Base-by-base conservation (phyloP, 2,329 filamentous ascomycete genomes). In the Venturiaceae sp. region DNA sequence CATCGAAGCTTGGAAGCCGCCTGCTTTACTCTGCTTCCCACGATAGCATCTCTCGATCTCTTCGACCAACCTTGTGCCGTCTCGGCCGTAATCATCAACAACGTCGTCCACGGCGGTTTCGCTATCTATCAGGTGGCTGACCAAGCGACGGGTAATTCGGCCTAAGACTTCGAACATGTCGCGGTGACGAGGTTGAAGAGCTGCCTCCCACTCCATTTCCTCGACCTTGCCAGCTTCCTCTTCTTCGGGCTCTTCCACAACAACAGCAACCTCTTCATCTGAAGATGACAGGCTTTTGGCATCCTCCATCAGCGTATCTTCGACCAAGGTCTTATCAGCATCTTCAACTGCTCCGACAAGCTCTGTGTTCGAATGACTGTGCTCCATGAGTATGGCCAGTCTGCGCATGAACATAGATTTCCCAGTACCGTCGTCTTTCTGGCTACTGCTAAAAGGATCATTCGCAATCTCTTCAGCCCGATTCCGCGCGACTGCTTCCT, bases 81-180 rank as follows among this genome's bases (percentile, higher is more conserved):
- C 54, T 7, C 36, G 33, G 28, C 54, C 16, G 28, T 56, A 56
- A n/a, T 56, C 34, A 3, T 30, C 54, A n/a, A 56, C 36, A 21
- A 56, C 23, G 23, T 56, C 54, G 5, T 56, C 39, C 9, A 56
- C 54, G 21, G 54, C 54, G 16, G 54, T 56, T 19, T 56, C 54
- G 6, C 36, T 41, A 30, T 56, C 54, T 28, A 46, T 37, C 34
- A 56, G 16, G 30, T 56, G 54, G n/a, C 36, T 56, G 9, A 56
- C 36, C 26, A 46, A 21, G 44, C 54, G 54, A 21, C 54, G 54
- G 19, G 54, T 56, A 34, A 56, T 32, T 23, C 39, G 54, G 8
- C 34, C 28, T 13, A 56, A 21, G 4, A 56, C 54, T 19, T 46
- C 54, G 14, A 41, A 32, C 28, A 56, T 41, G 16, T 37, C 37